phyloP scores from a whole-genome alignment of 1,139 yeast species.

The Magnusiomyces tetraspermus region DNA sequence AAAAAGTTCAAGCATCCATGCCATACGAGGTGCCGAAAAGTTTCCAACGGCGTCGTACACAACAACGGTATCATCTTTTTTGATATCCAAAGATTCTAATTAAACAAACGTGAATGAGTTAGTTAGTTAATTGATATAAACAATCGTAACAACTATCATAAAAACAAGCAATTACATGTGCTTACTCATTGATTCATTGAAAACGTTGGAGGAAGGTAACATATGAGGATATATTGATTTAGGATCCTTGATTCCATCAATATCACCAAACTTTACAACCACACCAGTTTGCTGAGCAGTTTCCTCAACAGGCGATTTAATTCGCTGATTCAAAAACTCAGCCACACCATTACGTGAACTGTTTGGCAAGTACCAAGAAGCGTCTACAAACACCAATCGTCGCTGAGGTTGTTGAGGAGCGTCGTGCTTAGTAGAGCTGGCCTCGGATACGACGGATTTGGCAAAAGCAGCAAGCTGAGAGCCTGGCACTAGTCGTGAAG shows the following conservation, averaged over 20 bases:
- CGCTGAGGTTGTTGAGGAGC: neutral
- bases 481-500: neutral
- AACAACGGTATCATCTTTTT: conserved; percentile 47
- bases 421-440: neutral
- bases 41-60: conserved; percentile 79
- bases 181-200: conserved; percentile 36
- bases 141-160: neutral
- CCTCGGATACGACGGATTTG: neutral
- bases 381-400: conserved; percentile 49
- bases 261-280: conserved; percentile 48
- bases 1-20: conserved; percentile 75
- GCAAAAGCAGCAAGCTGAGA: neutral
- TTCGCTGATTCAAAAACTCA: conserved; percentile 21
- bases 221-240: conserved; percentile 72
- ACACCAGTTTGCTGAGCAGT: conserved; percentile 50
- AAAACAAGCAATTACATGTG: neutral
- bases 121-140: too few species aligned
- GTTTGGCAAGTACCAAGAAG: conserved; percentile 90
- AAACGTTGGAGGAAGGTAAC: conserved; percentile 57
- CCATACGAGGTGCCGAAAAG: conserved; percentile 82
- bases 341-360: conserved; percentile 45
- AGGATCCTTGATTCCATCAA: conserved; percentile 56
- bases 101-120: neutral
- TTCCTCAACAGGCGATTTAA: conserved; percentile 20
- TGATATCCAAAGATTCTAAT: neutral